phyloP scores from a whole-genome alignment of 768 basidiomycete genomes.

The Rhodotorula diobovata region DNA sequence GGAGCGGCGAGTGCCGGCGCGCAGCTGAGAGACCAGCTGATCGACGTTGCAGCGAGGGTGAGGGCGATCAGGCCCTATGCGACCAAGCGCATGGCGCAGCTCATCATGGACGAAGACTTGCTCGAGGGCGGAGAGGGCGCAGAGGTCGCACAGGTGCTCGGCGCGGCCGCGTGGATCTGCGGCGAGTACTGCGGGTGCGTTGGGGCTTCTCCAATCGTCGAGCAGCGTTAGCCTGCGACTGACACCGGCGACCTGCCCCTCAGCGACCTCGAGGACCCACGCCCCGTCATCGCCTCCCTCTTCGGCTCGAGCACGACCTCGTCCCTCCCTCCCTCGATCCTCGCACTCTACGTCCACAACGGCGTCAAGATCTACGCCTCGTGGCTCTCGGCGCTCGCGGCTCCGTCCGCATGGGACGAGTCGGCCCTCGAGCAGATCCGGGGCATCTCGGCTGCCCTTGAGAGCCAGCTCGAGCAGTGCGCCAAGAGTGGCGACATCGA shows the following conservation, averaged over 20 bases:
- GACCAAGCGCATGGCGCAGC: conserved; percentile 73
- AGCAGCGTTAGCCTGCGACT: background rate
- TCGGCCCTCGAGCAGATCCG: conserved; percentile 65
- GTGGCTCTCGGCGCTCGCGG: conserved; percentile 72
- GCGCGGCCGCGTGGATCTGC: conserved; percentile 94
- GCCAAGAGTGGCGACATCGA: conserved; percentile 67
- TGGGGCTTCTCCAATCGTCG: background rate
- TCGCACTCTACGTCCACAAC: conserved; percentile 76
- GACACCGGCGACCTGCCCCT: background rate
- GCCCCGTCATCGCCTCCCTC: conserved; percentile 66
- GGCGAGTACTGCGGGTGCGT: conserved; percentile 80
- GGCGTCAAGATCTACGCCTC: conserved; percentile 78
- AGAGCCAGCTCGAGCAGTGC: conserved; percentile 60
- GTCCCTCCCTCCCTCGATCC: conserved; percentile 58
- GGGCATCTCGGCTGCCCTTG: conserved; percentile 60
- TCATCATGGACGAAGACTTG: conserved; percentile 73
- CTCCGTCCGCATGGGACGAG: conserved; percentile 77
- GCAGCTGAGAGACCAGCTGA: conserved; percentile 73
- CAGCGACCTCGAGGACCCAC: conserved; percentile 74
- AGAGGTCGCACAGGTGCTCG: conserved; percentile 67
- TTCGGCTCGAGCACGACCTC: conserved; percentile 56
- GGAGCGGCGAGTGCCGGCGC: conserved; percentile 61
- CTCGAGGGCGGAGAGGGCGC: conserved; percentile 46
- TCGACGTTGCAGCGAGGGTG: conserved; percentile 82
- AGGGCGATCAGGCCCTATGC: conserved; percentile 69